Evolutionary conservation across 2,329 filamentous ascomycete species (phyloP).

Genomic region (Claviceps sp.): DNA sequence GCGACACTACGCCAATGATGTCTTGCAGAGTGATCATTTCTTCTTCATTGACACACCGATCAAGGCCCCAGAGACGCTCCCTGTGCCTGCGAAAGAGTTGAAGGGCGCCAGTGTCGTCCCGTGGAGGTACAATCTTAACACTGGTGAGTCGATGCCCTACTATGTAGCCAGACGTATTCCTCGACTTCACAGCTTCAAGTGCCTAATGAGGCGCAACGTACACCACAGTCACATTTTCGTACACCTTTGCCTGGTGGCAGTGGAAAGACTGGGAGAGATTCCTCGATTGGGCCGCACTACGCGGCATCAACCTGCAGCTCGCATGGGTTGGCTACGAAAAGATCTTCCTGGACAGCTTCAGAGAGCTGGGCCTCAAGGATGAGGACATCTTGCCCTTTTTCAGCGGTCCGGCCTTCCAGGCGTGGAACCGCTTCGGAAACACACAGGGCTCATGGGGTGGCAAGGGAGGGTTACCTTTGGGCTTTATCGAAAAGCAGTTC

Average conservation of each 20-base stretch:
- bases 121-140: slow-evolving; percentile 34
- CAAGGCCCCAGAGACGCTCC: slow-evolving; percentile 1
- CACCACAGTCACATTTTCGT: slow-evolving; percentile 34
- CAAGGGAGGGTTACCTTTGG: slow-evolving; percentile 21
- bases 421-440: slow-evolving; percentile 42
- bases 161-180: neutral
- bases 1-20: slow-evolving; percentile 11
- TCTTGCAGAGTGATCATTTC: slow-evolving; percentile 9
- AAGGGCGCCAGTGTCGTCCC: slow-evolving; percentile 9
- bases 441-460: slow-evolving; percentile 37
- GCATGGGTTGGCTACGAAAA: slow-evolving; percentile 40
- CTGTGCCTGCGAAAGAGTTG: slow-evolving; percentile 3
- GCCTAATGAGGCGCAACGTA: neutral
- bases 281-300: slow-evolving; percentile 38
- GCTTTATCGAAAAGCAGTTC: slow-evolving; percentile 35
- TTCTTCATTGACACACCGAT: slow-evolving; percentile 7
- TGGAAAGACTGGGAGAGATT: slow-evolving; percentile 40
- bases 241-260: slow-evolving; percentile 36
- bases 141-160: slow-evolving; percentile 17
- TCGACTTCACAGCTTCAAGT: neutral
- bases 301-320: slow-evolving; percentile 36
- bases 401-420: slow-evolving; percentile 35
- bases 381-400: slow-evolving; percentile 32
- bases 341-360: slow-evolving; percentile 33
- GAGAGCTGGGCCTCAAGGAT: slow-evolving; percentile 29